Evolutionary conservation across 2,329 filamentous ascomycete species (phyloP), one percentile per base, ranked within the genome.

Genomic region (Curvularia sp.): DNA sequence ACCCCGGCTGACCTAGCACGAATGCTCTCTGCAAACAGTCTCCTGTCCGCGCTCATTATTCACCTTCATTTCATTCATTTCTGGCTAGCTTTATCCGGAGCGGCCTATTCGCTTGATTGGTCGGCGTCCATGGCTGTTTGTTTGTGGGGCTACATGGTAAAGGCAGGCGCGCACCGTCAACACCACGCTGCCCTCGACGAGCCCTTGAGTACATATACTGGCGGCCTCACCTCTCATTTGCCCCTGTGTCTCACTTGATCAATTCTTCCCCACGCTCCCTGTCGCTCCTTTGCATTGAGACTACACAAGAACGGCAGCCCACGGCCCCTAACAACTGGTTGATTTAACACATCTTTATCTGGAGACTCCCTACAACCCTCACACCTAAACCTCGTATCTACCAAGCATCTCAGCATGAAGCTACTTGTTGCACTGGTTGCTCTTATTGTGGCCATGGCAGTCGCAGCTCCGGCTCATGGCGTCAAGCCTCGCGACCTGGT

Each of bases 321-420:
- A 65, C 65, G 65, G 61, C 60, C 63, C 42, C 45, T 36, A 34
- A 55, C 57, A 30, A 50, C 63, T 52, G 59, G 39, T 25, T 36
- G 10, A 38, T 9, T 27, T 8, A 30, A 60, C 63, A 58, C 57
- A 49, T 49, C 49, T 55, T 30, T n/a, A 43, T 42, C 48, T 25
- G 47, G 49, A 49, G 41, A 54, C 34, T 36, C 46, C 48, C 34
- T 52, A 53, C 19, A 47, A 45, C 55, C 32, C 54, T 38, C n/a
- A 41, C 15, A 39, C 9, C 25, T 28, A 55, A 49, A 25, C 46
- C 39, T 54, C 18, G 25, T 38, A 36, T 38, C 41, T 49, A 13
- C 43, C 19, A 13, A 48, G 10, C 27, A 51, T 19, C n/a, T 41
- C 58, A 63, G 5, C 50, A 76, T 76, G 74, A 75, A 73, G 64